Conservation (phyloP, 192 early-diverging fungal species). For the Coemansia sp. region DNA sequence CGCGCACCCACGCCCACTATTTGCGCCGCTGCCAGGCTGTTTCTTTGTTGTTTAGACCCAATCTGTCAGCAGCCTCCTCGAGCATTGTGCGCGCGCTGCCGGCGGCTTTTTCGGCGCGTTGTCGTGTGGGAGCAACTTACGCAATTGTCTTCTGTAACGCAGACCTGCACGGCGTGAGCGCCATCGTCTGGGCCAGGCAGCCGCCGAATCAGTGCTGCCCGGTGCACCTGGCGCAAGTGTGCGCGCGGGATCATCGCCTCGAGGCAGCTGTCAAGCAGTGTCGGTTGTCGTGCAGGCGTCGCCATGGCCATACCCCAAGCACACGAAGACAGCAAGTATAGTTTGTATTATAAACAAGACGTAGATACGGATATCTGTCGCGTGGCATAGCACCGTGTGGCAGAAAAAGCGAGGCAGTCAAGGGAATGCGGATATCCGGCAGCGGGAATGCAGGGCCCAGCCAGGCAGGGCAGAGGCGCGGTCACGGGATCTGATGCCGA, state of each 20-base stretch:
- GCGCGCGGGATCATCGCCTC: not conserved
- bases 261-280: not conserved
- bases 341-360: not conserved
- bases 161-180: not conserved
- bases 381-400: not conserved
- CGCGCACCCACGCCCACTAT: constrained; percentile 2
- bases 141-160: constrained; percentile 2
- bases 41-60: not conserved
- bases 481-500: too few species aligned
- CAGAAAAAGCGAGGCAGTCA: not conserved
- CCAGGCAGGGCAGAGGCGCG: too few species aligned
- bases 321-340: not conserved
- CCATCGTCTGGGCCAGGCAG: not conserved
- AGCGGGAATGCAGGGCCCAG: too few species aligned
- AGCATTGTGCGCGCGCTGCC: not conserved
- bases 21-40: constrained; percentile 3
- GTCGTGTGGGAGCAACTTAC: constrained; percentile 4
- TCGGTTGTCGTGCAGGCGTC: not conserved
- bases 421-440: too few species aligned
- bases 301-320: not conserved
- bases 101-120: constrained; percentile 9
- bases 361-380: not conserved
- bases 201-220: constrained; percentile 3
- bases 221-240: not conserved
- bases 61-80: not conserved